Base-by-base conservation (phyloP, 768 basidiomycete species). In the Suillus weaverae region DNA sequence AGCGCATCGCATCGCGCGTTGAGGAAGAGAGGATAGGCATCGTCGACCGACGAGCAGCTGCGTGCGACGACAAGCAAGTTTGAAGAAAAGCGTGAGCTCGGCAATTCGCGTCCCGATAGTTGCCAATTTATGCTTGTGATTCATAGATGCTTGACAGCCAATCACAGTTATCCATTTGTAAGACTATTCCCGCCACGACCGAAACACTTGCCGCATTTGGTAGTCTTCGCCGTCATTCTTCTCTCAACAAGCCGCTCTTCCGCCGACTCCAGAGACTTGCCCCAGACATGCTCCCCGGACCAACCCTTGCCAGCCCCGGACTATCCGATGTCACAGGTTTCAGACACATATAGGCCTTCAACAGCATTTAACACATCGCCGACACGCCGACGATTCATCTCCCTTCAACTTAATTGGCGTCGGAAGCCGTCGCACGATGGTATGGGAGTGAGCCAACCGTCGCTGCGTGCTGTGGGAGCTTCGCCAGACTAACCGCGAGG, bases 11-110 rank as follows among this genome's bases (percentile, higher is more conserved):
- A 76, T 80, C 76, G 55, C 84, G 83, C 66, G 85, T 81, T 77
- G 82, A 80, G 66, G 80, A 80, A 55, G 86, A 79, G 75, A 87
- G 75, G 74, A 83, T 82, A 76, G 89, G 80, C 89, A 90, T 90
- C 85, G 85, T 81, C 81, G 70, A 62, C 67, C 48, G 57, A 60
- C 41, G 63, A 70, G 70, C 68, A 69, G 63, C 68, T 68, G 65
- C 41, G 64, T 57, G 48, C 67, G 68, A 77, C 70, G 77, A 68
- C 39, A 56, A 62, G 51, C 54, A 63, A 50, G 60, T 32, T 59
- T 56, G 62, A 64, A 72, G 68, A 72, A 70, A 62, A 55, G 59
- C 13, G 66, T 62, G 51, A 5, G 62, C 67, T 73, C 74, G 73
- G 73, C 66, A 67, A 67, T 55, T 68, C 65, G 71, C 74, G 74